Evolutionary conservation across 2,329 filamentous ascomycete genomes (phyloP).

Genomic region (Didymella exigua): DNA sequence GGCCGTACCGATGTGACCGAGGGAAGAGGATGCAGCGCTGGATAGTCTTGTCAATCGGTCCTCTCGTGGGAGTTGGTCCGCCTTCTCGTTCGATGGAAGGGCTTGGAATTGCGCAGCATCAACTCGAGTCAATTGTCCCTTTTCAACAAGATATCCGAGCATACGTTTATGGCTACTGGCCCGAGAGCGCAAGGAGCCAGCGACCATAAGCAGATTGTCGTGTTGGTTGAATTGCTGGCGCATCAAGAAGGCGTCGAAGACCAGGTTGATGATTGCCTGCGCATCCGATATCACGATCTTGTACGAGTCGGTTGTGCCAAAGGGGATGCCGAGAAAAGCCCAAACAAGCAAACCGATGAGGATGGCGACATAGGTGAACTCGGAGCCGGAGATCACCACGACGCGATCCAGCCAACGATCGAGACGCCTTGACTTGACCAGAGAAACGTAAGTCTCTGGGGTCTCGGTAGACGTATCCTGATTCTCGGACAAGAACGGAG

Average conservation of each 20-base stretch:
- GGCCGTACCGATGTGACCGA: slow-evolving; percentile 6
- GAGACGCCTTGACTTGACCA: background rate
- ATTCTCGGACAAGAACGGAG: background rate
- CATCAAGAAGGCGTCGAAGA: slow-evolving; percentile 13
- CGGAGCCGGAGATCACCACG: slow-evolving; percentile 8
- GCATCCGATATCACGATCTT: slow-evolving; percentile 11
- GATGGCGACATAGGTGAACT: slow-evolving; percentile 1
- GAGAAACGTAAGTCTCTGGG: background rate
- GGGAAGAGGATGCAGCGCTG: background rate
- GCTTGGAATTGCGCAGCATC: background rate
- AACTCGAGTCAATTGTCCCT: background rate
- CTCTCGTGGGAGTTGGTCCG: background rate
- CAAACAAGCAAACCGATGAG: slow-evolving; percentile 1
- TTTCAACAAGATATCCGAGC: background rate
- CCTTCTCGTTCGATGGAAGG: background rate
- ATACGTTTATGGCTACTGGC: slow-evolving; percentile 9
- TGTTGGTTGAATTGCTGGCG: slow-evolving; percentile 12
- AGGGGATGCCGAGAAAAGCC: slow-evolving; percentile 10
- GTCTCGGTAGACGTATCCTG: background rate
- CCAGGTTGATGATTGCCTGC: slow-evolving; percentile 7
- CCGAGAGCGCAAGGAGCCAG: slow-evolving; percentile 4
- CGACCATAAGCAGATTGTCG: slow-evolving; percentile 11
- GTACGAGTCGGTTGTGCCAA: background rate
- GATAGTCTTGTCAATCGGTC: background rate
- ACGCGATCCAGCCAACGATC: slow-evolving; percentile 8